Base-by-base conservation (phyloP, 2,329 filamentous ascomycete genomes). In the Colletotrichum truncatum region DNA sequence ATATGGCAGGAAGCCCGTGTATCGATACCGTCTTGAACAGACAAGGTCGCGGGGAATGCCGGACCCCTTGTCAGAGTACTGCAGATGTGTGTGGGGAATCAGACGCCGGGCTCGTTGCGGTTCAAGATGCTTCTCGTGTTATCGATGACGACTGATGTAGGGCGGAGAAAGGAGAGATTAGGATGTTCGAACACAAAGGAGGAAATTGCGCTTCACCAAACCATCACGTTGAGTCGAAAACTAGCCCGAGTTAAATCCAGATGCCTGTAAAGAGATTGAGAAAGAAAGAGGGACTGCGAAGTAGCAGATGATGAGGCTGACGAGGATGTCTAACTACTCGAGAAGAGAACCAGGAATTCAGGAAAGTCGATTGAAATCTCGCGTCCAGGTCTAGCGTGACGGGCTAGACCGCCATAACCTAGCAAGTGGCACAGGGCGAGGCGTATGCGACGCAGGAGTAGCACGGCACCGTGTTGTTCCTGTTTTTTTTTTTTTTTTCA, bases 81-180 rank as follows among this genome's bases (percentile, higher is more conserved):
- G 6, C 18, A 38, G 21, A 23, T 48, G 69, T 68, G 26, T 72
- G 71, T 63, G 71, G 67, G 57, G 41, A n/a, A 32, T n/a, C 23
- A 32, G 25, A 8, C 16, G 41, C 18, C 23, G 18, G 26, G 41
- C 30, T 48, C 18, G 16, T 14, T 36, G 51, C 43, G n/a, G 25
- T 54, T 54, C 51, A 25, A 46, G 39, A 28, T n/a, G 16, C 18
- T 39, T 25, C 51, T 61, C 39, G 39, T 41, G n/a, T 26, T 34
- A 41, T 11, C 4, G 28, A 46, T 14, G 38, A 38, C 23, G 21
- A 45, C 41, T 18, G 16, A 16, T 18, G 4, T 54, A 34, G 23
- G 21, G 21, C 10, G 30, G n/a, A 28, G n/a, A n/a, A n/a, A n/a
- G n/a, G n/a, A n/a, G n/a, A n/a, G 54, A 38, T 34, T 43, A 48